Conservation (phyloP, 805 yeast species). For the Cyberlindnera suaveolens region DNA sequence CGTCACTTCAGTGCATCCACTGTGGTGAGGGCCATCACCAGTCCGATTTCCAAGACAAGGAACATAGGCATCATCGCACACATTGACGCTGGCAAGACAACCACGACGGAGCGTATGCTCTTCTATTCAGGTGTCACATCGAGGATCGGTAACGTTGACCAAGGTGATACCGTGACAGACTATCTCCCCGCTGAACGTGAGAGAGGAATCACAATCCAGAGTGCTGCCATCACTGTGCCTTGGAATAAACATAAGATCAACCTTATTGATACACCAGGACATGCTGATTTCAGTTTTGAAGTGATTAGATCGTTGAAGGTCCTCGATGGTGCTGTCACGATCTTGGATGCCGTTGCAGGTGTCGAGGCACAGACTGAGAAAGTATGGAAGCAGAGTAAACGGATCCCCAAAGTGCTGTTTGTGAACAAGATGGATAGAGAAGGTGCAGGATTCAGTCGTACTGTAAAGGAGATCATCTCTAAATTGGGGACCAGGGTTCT, state of each 20-base stretch:
- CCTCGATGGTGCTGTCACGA: slow-evolving; percentile 89
- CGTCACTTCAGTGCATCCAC: background rate
- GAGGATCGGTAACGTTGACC: slow-evolving; percentile 87
- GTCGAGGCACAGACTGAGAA: slow-evolving; percentile 98
- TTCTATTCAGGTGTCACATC: slow-evolving; percentile 77
- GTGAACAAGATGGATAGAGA: slow-evolving; percentile 94
- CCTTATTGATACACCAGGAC: slow-evolving; percentile 96
- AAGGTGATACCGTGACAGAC: slow-evolving; percentile 95
- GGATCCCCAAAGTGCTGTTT: slow-evolving; percentile 73
- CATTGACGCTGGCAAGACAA: slow-evolving; percentile 97
- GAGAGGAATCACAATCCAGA: slow-evolving; percentile 92
- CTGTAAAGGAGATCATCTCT: slow-evolving; percentile 76
- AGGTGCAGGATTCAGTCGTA: slow-evolving; percentile 91
- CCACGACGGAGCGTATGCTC: slow-evolving; percentile 95
- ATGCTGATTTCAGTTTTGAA: slow-evolving; percentile 95
- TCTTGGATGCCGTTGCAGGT: slow-evolving; percentile 93
- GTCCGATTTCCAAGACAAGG: slow-evolving; percentile 37
- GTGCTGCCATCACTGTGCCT: slow-evolving; percentile 89
- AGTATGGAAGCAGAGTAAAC: slow-evolving; percentile 85
- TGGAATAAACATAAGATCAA: slow-evolving; percentile 79
- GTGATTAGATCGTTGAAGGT: slow-evolving; percentile 86
- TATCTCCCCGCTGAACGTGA: slow-evolving; percentile 83
- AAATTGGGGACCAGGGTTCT: slow-evolving; percentile 72
- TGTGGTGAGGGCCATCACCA: background rate
- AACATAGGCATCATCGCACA: slow-evolving; percentile 98